Evolutionary conservation across 495 filamentous ascomycete species (phyloP), one percentile per base, ranked within the genome.

Genomic region (Aspergillus diversus): DNA sequence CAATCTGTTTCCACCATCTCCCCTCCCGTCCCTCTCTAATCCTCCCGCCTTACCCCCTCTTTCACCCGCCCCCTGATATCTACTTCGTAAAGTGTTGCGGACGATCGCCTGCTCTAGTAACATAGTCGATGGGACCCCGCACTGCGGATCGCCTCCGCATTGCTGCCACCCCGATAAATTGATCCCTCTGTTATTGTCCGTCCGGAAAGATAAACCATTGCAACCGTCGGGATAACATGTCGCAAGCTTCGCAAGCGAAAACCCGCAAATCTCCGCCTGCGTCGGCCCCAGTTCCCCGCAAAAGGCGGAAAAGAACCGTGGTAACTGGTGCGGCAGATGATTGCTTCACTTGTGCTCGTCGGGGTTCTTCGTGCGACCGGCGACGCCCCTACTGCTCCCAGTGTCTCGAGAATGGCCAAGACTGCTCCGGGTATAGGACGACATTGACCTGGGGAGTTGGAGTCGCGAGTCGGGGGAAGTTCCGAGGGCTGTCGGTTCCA

Each of bases 391-490:
- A 97, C 74, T 99, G 95, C 74, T 92, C 92, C 50, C 93, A 92
- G 73, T 99, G 95, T 76, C 84, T 99, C 54, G 93, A 97, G 59
- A 80, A 89, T 61, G 91, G 92, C 59, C 94, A 92, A 71, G 92
- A 96, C 73, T 99, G 95, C 80, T 92, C 91, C 48, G 95, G 95
- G 63, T 99, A 99, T 81, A 95, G 96, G 78, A 98, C 95, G 21
- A 92, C 93, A 52, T 85, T 99, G 79, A 99, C 95, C 39, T 99
- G 95, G 95, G 95, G 94, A 12, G 90, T 99, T 39, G 95, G 95
- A 31, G 95, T 99, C 64, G 95, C 95, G 43, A 97, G 94, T 73
- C 88, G 95, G 66, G 95, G 95, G 63, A 99, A 99, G 80, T 85
- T 99, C 60, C 85, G 95, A 55, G 95, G 95, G 15, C 75, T 97